Evolutionary conservation across 2,329 filamentous ascomycete genomes (phyloP).

Genomic region (Xylaria sp.): DNA sequence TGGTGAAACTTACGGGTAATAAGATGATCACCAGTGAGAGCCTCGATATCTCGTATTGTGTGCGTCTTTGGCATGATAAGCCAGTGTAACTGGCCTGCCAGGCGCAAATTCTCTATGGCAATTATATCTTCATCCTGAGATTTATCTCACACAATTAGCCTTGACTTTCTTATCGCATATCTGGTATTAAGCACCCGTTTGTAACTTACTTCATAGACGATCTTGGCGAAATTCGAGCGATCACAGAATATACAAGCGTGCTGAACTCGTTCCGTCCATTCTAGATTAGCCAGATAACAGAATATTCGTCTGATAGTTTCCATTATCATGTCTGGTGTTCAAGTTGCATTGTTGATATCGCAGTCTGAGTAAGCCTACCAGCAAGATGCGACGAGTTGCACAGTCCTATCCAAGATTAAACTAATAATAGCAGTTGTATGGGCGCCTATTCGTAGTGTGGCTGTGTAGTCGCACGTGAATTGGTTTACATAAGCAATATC

Average conservation of each 20-base stretch:
- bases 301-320: neutral
- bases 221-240: slow-evolving; percentile 17
- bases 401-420: neutral
- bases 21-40: slow-evolving; percentile 8
- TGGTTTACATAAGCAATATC: neutral
- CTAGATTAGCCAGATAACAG: slow-evolving; percentile 22
- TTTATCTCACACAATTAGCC: neutral
- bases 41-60: slow-evolving; percentile 26
- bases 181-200: neutral
- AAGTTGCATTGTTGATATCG: no score
- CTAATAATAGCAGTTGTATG: neutral
- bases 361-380: neutral
- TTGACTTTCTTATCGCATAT: neutral
- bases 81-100: slow-evolving; percentile 27
- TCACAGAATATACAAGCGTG: slow-evolving; percentile 26
- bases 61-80: slow-evolving; percentile 29
- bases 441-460: slow-evolving; percentile 3
- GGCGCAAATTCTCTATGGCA: slow-evolving; percentile 7
- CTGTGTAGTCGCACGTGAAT: neutral
- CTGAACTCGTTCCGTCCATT: slow-evolving; percentile 28
- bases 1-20: neutral
- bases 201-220: slow-evolving; percentile 29
- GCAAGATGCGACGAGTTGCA: neutral
- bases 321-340: neutral
- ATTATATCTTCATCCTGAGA: slow-evolving; percentile 3